These are phyloP conservation scores for Penicillium expansum DNA, from an alignment of 2,329 filamentous ascomycete species.

Conservation along the genomic window DNA sequence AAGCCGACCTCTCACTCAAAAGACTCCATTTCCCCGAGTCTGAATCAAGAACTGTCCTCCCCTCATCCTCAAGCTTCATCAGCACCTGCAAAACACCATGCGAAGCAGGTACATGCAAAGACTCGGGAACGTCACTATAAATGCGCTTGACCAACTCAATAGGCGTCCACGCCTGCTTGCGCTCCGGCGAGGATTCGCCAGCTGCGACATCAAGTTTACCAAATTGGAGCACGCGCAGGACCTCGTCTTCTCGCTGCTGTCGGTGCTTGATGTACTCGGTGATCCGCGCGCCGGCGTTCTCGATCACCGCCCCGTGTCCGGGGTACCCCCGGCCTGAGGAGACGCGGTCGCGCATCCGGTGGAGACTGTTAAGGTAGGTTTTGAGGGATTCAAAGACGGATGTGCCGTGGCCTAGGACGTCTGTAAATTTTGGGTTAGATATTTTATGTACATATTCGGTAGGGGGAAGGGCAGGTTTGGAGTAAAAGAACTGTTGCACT, in stretches of 20 bases:
- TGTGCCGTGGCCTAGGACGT: conserved; percentile 82
- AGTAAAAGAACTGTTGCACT: conserved; percentile 16
- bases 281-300: conserved; percentile 69
- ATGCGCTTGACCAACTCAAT: conserved; percentile 87
- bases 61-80: conserved; percentile 72
- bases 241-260: conserved; percentile 73
- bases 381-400: conserved; percentile 77
- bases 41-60: conserved; percentile 53
- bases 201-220: conserved; percentile 35
- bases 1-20: conserved; percentile 27
- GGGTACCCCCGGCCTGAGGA: conserved; percentile 69
- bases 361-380: conserved; percentile 66
- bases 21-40: conserved; percentile 32
- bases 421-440: conserved; percentile 21
- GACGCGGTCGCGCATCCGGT: conserved; percentile 62
- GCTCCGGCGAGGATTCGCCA: conserved; percentile 35
- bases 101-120: conserved; percentile 72
- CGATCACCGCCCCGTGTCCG: conserved; percentile 78
- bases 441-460: no score
- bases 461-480: neutral
- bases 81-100: conserved; percentile 75
- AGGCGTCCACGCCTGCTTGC: conserved; percentile 57
- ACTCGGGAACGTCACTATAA: conserved; percentile 74
- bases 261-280: conserved; percentile 81
- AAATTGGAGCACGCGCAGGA: conserved; percentile 62